Evolutionary conservation across 495 filamentous ascomycete genomes (phyloP).

Genomic region (Penicillium paradoxum): DNA sequence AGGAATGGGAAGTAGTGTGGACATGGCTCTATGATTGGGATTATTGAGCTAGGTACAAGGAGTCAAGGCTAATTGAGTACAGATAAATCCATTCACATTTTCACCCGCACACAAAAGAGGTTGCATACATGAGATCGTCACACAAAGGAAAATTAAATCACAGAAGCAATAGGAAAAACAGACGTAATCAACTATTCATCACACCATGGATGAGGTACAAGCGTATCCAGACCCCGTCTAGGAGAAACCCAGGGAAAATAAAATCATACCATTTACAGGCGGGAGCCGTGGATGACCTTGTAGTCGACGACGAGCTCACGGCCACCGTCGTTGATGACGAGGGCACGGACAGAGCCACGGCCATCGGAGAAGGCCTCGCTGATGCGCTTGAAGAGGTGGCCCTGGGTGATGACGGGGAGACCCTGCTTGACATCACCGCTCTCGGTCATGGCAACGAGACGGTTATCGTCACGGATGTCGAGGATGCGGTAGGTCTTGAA

Average conservation of each 20-base stretch:
- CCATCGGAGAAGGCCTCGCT: conserved; percentile 83
- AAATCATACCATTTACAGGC: conserved; percentile 48
- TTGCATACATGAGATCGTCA: conserved; percentile 24
- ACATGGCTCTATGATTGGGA: not conserved
- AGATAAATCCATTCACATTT: conserved; percentile 16
- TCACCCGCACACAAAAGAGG: conserved; percentile 8
- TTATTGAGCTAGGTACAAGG: not conserved
- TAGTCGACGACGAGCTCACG: conserved; percentile 96
- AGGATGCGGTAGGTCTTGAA: conserved; percentile 99
- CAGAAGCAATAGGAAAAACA: conserved; percentile 1
- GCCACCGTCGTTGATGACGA: conserved; percentile 93
- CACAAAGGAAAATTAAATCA: conserved; percentile 24
- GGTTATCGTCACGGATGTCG: conserved; percentile 86
- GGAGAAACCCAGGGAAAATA: conserved; percentile 1
- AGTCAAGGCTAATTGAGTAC: conserved; percentile 2
- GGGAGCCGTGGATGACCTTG: conserved; percentile 87
- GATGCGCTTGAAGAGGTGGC: conserved; percentile 75
- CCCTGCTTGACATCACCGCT: conserved; percentile 96
- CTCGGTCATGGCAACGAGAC: conserved; percentile 78
- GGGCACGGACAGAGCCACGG: conserved; percentile 86
- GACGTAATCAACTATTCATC: conserved; percentile 6
- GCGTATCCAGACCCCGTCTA: conserved; percentile 2
- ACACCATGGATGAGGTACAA: conserved; percentile 8
- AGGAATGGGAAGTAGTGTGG: not conserved
- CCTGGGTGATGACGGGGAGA: conserved; percentile 89